These are phyloP conservation scores for Pichiaceae sp. DNA, from an alignment of 1,139 yeast species.

Conservation along the genomic window DNA sequence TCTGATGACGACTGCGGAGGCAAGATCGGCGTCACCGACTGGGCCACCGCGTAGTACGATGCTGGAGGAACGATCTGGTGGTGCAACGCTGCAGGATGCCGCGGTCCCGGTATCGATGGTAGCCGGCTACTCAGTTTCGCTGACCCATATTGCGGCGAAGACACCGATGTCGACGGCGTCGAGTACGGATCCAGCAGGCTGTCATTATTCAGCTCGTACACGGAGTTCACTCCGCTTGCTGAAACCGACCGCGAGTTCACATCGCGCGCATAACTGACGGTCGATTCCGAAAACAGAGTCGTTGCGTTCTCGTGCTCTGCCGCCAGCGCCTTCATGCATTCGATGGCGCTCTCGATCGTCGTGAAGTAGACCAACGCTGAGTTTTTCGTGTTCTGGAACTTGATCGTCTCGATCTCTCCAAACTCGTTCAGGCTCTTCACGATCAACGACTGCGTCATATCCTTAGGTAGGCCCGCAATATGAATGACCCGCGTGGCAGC, in stretches of 20 bases:
- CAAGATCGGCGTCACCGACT: background rate
- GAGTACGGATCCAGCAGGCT: background rate
- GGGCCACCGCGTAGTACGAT: background rate
- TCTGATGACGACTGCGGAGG: background rate
- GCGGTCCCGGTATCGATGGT: background rate
- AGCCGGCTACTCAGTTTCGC: background rate
- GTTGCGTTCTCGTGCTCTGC: slow-evolving; percentile 15
- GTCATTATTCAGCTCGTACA: slow-evolving; percentile 1
- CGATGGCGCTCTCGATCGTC: slow-evolving; percentile 74
- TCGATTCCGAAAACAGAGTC: background rate
- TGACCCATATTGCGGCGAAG: slow-evolving; percentile 15
- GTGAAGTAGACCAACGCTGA: slow-evolving; percentile 80
- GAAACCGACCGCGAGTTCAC: background rate
- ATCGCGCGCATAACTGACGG: background rate
- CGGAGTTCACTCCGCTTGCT: background rate
- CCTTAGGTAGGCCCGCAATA: slow-evolving; percentile 60
- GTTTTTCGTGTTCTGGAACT: slow-evolving; percentile 59
- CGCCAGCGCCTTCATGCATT: slow-evolving; percentile 61
- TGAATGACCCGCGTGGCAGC: slow-evolving; percentile 91
- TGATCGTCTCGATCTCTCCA: slow-evolving; percentile 79
- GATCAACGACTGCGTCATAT: slow-evolving; percentile 40
- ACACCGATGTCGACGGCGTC: slow-evolving; percentile 16
- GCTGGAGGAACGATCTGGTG: background rate
- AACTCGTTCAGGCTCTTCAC: slow-evolving; percentile 58
- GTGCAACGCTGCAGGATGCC: background rate